Evolutionary conservation across 192 early-diverging fungal genomes (phyloP).

Genomic region (Lunasporangiospora selenospora): DNA sequence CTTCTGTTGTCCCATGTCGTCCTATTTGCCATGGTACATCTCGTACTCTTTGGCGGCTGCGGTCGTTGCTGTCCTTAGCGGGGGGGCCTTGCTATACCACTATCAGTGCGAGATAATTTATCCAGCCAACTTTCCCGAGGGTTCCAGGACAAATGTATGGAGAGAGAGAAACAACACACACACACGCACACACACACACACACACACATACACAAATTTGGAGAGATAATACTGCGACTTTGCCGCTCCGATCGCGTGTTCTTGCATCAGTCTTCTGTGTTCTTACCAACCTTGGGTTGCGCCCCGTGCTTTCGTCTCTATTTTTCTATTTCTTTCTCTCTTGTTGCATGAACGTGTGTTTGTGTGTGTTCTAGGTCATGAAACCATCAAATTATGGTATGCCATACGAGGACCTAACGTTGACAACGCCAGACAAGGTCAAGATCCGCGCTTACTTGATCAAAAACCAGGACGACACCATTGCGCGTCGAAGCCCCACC

Average conservation of each 20-base stretch:
- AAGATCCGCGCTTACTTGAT: slow-evolving; percentile 84
- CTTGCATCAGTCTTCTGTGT: too few species aligned
- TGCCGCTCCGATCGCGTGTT: too few species aligned
- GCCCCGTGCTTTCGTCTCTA: background rate
- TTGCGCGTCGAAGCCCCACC: slow-evolving; percentile 68
- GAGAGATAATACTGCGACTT: too few species aligned
- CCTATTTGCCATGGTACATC: slow-evolving; percentile 52
- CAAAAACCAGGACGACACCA: slow-evolving; percentile 58
- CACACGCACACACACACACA: background rate
- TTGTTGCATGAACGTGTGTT: background rate
- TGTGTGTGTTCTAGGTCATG: slow-evolving; percentile 55
- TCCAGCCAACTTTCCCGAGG: slow-evolving; percentile 66
- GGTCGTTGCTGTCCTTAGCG: slow-evolving; percentile 51
- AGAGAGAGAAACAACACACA: background rate
- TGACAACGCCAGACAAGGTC: slow-evolving; percentile 84
- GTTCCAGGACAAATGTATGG: slow-evolving; percentile 56
- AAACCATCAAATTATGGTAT: slow-evolving; percentile 74
- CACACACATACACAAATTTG: too few species aligned
- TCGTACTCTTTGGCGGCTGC: slow-evolving; percentile 53
- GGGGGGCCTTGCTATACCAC: slow-evolving; percentile 62
- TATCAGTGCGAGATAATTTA: slow-evolving; percentile 85
- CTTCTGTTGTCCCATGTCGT: too few species aligned
- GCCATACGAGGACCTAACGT: slow-evolving; percentile 66
- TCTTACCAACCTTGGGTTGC: too few species aligned
- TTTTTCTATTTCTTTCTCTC: background rate